These are phyloP conservation scores for Eutrema heterophyllum DNA, from an alignment of 345 rosid genomes.

Conservation along the genomic window DNA sequence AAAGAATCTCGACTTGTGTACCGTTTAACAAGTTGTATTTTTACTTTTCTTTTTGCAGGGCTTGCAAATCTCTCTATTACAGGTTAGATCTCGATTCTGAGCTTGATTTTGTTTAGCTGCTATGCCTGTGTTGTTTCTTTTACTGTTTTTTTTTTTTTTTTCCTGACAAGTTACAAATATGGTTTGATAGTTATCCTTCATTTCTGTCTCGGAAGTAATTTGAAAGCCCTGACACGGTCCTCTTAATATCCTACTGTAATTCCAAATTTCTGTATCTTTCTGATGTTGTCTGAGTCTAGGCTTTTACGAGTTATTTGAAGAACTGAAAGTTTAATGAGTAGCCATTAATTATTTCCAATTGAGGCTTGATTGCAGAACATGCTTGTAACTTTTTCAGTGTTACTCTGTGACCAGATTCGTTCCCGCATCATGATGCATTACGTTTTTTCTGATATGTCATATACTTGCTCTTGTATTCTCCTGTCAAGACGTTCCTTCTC, in stretches of 20 bases:
- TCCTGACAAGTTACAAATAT: not conserved
- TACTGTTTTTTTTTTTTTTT: too few species aligned
- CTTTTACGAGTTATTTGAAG: not conserved
- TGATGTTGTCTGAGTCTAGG: not conserved
- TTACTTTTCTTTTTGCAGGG: constrained; percentile 46
- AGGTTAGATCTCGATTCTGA: constrained; percentile 56
- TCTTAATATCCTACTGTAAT: not conserved
- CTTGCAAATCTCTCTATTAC: constrained; percentile 77
- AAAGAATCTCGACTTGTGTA: not conserved
- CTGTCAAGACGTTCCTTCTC: not conserved
- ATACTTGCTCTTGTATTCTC: not conserved
- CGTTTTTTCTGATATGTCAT: not conserved
- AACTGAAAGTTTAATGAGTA: not conserved
- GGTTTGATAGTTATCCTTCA: constrained; percentile 2
- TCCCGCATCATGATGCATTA: not conserved
- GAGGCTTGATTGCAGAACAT: not conserved
- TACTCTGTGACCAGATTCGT: not conserved
- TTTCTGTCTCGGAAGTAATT: not conserved
- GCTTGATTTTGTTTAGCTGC: not conserved
- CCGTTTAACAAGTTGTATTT: constrained; percentile 1
- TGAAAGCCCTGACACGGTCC: not conserved
- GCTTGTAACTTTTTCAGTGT: not conserved
- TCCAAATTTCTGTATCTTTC: not conserved
- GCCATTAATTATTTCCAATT: not conserved
- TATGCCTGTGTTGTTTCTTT: not conserved